These are phyloP conservation scores for Myriosclerotinia scirpicola DNA, from an alignment of 2,329 filamentous ascomycete genomes.

Conservation along the genomic window DNA sequence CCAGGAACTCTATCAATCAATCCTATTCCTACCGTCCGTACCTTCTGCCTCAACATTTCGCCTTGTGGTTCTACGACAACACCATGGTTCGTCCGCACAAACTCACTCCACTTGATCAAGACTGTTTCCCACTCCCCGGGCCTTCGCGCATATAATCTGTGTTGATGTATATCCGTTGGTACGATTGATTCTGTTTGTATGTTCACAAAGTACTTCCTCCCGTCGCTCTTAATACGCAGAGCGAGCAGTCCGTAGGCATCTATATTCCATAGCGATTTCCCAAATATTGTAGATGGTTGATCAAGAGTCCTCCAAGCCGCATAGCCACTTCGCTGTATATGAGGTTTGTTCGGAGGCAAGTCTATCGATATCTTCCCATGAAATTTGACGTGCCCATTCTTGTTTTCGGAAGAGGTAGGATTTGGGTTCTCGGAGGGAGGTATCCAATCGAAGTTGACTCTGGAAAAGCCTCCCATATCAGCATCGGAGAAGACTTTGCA, in stretches of 20 bases:
- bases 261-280: constrained; percentile 81
- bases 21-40: constrained; percentile 82
- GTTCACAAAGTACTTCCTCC: constrained; percentile 90
- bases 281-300: constrained; percentile 76
- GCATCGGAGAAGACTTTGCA: constrained; percentile 83
- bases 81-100: constrained; percentile 92
- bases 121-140: constrained; percentile 93
- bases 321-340: constrained; percentile 78
- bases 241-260: constrained; percentile 87
- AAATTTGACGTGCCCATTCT: constrained; percentile 70
- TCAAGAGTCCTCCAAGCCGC: constrained; percentile 87
- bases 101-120: constrained; percentile 86
- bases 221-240: constrained; percentile 85
- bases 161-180: constrained; percentile 93
- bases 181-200: constrained; percentile 93
- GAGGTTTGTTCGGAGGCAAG: constrained; percentile 71
- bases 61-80: constrained; percentile 90
- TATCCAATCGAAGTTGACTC: constrained; percentile 61
- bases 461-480: constrained; percentile 84
- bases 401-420: constrained; percentile 37
- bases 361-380: constrained; percentile 85
- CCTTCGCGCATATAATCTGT: constrained; percentile 75
- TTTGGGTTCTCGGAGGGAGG: constrained; percentile 31
- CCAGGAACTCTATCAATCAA: constrained; percentile 87
- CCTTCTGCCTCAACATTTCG: constrained; percentile 82